Conservation (phyloP, 495 filamentous ascomycete species). For the Lasiosphaeria ovina region DNA sequence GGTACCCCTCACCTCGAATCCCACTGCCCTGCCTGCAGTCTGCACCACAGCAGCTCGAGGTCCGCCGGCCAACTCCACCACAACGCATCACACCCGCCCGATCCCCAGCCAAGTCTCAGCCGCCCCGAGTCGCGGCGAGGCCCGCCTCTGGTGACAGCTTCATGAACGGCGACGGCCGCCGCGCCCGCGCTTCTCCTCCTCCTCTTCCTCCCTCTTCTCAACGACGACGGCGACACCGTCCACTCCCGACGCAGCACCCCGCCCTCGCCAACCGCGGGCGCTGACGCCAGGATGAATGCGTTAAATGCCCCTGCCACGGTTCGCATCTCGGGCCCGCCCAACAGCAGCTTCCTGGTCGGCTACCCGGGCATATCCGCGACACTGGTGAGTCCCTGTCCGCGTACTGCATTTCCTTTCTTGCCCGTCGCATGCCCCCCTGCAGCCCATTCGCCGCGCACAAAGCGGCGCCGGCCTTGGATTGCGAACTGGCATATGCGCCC, state of each 20-base stretch:
- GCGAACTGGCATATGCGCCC: background rate
- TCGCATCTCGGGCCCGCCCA: constrained; percentile 94
- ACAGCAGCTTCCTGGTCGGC: constrained; percentile 93
- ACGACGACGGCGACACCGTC: constrained; percentile 18
- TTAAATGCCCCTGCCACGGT: constrained; percentile 68
- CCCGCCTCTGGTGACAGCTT: constrained; percentile 21
- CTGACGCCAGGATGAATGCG: constrained; percentile 30
- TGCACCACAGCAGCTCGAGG: background rate
- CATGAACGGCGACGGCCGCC: constrained; percentile 26
- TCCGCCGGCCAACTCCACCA: background rate
- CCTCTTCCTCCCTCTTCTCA: background rate
- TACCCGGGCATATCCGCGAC: constrained; percentile 98
- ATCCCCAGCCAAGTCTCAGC: constrained; percentile 18
- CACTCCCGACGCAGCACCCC: constrained; percentile 9
- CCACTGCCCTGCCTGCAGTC: background rate
- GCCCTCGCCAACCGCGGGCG: constrained; percentile 15
- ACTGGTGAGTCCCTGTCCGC: constrained; percentile 59
- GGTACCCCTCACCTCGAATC: constrained; percentile 6
- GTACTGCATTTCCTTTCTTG: background rate
- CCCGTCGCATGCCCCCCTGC: constrained; percentile 5
- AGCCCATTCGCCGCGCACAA: background rate
- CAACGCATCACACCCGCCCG: constrained; percentile 18
- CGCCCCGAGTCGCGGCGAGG: constrained; percentile 17
- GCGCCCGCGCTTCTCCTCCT: constrained; percentile 9
- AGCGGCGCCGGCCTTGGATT: background rate